Evolutionary conservation across 169 alveolate genomes (phyloP).

Genomic region (Plasmodium cynomolgi): DNA sequence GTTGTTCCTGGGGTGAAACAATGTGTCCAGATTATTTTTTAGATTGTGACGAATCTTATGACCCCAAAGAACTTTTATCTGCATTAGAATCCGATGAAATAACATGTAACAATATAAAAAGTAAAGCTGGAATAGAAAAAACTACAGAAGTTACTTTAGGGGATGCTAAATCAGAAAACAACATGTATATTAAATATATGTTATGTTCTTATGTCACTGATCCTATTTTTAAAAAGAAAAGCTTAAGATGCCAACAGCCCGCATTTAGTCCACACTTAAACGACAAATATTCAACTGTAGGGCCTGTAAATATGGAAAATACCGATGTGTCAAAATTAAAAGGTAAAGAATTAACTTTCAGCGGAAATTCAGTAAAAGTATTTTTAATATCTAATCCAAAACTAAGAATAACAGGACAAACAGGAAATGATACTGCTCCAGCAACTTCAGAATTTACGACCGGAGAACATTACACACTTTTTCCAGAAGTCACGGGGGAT

Average conservation of each 20-base stretch:
- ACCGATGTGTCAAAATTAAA: not conserved
- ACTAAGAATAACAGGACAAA: not conserved
- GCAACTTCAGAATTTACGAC: not conserved
- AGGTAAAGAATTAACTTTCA: not conserved
- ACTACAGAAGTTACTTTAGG: too few species aligned
- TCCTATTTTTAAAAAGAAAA: not conserved
- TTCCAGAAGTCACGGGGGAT: not conserved
- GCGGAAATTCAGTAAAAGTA: not conserved
- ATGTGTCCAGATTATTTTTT: too few species aligned
- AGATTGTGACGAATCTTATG: too few species aligned
- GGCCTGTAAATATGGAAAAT: not conserved
- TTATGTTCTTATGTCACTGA: not conserved
- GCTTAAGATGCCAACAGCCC: not conserved
- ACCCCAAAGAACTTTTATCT: too few species aligned
- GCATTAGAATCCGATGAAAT: too few species aligned
- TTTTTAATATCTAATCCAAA: not conserved
- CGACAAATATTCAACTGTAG: not conserved
- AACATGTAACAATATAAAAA: not conserved
- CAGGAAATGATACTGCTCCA: not conserved
- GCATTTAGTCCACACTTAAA: not conserved
- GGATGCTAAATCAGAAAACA: not conserved
- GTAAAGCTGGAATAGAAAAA: not conserved
- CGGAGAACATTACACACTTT: not conserved
- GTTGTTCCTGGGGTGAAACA: too few species aligned
- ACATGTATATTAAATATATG: not conserved